Evolutionary conservation across 352 stramenopile species (phyloP).

Genomic region (Achlya hypogyna): DNA sequence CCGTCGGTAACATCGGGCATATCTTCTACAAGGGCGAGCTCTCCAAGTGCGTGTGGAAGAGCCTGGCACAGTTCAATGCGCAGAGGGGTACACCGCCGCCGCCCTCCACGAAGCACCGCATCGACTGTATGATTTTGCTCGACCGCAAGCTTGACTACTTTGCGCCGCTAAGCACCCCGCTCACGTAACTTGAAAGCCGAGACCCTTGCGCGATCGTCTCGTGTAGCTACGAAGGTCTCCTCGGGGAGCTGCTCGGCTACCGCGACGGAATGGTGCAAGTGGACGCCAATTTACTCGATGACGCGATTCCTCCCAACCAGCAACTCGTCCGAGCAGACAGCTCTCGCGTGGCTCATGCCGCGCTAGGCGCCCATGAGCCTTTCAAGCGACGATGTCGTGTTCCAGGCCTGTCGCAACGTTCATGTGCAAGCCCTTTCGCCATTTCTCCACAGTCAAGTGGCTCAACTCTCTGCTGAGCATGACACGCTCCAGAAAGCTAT

Average conservation of each 20-base stretch:
- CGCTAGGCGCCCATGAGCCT: neutral
- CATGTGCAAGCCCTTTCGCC: conserved; percentile 17
- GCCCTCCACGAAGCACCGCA: conserved; percentile 4
- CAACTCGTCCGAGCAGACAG: neutral
- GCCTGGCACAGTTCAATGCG: neutral
- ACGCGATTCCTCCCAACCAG: neutral
- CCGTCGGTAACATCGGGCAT: neutral
- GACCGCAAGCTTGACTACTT: conserved; percentile 19
- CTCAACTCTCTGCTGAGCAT: neutral
- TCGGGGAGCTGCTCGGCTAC: conserved; percentile 5
- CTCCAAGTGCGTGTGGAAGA: conserved; percentile 11
- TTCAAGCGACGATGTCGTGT: conserved; percentile 5
- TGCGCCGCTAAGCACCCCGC: conserved; percentile 7
- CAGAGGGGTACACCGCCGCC: neutral
- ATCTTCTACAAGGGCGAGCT: conserved; percentile 18
- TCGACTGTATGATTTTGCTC: conserved; percentile 13
- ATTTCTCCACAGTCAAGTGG: conserved; percentile 8
- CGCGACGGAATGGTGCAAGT: conserved; percentile 8
- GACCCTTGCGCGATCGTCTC: neutral
- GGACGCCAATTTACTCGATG: neutral
- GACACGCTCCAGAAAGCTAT: neutral
- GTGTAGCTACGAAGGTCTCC: conserved; percentile 9
- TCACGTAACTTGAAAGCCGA: neutral
- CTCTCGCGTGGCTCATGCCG: neutral
- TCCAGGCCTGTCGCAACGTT: conserved; percentile 11